These are phyloP conservation scores for Cucurbita maxima DNA, from an alignment of 306 rosid genomes.

Conservation along the genomic window DNA sequence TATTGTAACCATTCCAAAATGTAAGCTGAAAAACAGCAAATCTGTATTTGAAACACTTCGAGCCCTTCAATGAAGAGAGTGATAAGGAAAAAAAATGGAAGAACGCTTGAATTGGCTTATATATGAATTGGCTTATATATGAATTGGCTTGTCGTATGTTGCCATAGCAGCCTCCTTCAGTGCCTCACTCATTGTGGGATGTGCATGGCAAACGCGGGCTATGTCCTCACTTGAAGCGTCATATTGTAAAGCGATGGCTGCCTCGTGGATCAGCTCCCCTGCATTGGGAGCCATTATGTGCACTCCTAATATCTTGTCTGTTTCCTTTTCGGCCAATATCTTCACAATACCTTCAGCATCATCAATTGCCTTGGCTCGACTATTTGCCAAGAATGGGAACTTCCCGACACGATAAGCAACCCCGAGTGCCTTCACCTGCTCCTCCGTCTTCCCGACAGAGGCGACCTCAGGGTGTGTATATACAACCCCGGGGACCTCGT, in stretches of 20 bases:
- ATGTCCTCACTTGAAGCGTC: conserved; percentile 94
- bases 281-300: conserved; percentile 96
- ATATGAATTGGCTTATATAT: too few species aligned
- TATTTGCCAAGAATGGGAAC: conserved; percentile 91
- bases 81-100: neutral
- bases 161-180: conserved; percentile 99
- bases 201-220: conserved; percentile 98
- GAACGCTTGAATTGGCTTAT: neutral
- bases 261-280: conserved; percentile 95
- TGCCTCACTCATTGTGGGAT: conserved; percentile 98
- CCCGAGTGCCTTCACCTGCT: conserved; percentile 72
- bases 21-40: neutral
- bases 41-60: neutral
- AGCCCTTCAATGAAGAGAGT: neutral
- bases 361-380: conserved; percentile 98
- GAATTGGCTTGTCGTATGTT: conserved; percentile 95
- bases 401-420: conserved; percentile 77
- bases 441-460: conserved; percentile 89
- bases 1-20: neutral
- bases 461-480: conserved; percentile 96
- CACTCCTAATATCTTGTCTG: conserved; percentile 96
- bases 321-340: conserved; percentile 78
- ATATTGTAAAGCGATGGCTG: conserved; percentile 73
- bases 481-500: conserved; percentile 95
- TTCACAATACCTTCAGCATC: conserved; percentile 90